Evolutionary conservation across 106 monocot species (phyloP), one percentile per base, ranked within the genome.

Genomic region (Posidonia australis): DNA sequence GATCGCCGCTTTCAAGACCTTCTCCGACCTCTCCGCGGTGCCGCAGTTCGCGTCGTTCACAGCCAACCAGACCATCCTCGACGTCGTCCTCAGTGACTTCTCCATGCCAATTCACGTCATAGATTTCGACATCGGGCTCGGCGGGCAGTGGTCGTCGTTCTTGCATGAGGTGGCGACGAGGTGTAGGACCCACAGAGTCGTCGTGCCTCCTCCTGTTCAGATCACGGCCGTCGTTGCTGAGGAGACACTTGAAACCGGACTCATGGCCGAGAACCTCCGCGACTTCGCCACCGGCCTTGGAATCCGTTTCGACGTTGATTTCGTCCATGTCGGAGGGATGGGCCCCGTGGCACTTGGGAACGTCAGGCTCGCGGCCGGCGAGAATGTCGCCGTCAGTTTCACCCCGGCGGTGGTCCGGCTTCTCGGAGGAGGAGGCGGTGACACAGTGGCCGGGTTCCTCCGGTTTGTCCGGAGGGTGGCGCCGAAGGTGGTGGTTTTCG

Each of bases 61-160:
- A 9, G 88, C 92, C 46, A 88, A 82, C 64, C 92, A 92, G 66
- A 77, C 80, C 26, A 59, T 92, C 49, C 81, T 94, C 22, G 89
- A 89, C 13, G 67, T 76, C 27, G 19, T 78, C 22, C 0, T 28
- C 17, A 28, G 66, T 14, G 66, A 78, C 23, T 74, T 76, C 21
- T 41, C 73, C 0, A 17, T 60, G 1, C 60, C 82, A 16, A 63
- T 94, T 68, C 93, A 90, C 67, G 47, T 94, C 57, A 84, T 94
- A 46, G 89, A 94, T 63, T 94, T 94, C 60, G 93, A 94, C 58
- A 76, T 94, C 54, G 89, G 89, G 17, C 77, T 94, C 21, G 93
- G 93, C 16, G 82, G 84, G 51, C 93, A 94, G 79, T 94, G 89
- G 93, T 83, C 93, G 23, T 94, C 93, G 47, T 94, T 89, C 78